These are phyloP conservation scores for Metschnikowia noctiluminum DNA, from an alignment of 805 yeast genomes.

Conservation along the genomic window DNA sequence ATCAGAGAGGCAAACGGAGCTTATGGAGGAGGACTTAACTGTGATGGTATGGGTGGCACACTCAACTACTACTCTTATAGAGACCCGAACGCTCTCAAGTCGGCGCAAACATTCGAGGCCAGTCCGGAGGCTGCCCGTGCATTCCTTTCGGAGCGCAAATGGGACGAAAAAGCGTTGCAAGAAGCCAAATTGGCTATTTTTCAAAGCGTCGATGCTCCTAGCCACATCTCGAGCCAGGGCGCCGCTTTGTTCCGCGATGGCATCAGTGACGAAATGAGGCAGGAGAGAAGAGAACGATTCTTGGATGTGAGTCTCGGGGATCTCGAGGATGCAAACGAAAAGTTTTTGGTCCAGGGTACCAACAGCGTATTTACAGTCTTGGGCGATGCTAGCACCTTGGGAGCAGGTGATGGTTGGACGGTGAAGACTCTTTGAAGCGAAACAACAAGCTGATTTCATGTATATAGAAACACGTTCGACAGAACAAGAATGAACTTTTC, in stretches of 20 bases:
- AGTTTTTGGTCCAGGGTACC: constrained; percentile 44
- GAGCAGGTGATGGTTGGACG: constrained; percentile 21
- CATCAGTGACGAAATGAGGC: constrained; percentile 74
- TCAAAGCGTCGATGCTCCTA: constrained; percentile 90
- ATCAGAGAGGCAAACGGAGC: constrained; percentile 97
- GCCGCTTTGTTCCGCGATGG: constrained; percentile 60
- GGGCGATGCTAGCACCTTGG: constrained; percentile 36
- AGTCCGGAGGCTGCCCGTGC: constrained; percentile 41
- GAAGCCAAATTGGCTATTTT: constrained; percentile 90
- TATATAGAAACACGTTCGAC: neutral
- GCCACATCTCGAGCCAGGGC: constrained; percentile 78
- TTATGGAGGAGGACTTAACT: constrained; percentile 92
- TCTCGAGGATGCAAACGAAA: constrained; percentile 61
- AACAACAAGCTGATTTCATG: too few species aligned
- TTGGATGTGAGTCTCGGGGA: constrained; percentile 64
- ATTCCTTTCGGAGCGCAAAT: constrained; percentile 34
- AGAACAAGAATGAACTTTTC: too few species aligned
- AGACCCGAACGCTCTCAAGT: constrained; percentile 81
- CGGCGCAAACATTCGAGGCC: constrained; percentile 56
- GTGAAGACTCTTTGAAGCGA: constrained; percentile 12
- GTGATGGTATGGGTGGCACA: constrained; percentile 75
- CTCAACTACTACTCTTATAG: constrained; percentile 86
- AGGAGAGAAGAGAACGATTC: constrained; percentile 70
- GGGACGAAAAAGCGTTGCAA: constrained; percentile 66
- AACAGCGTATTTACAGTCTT: constrained; percentile 40